phyloP scores from a whole-genome alignment of 1,139 yeast species.

The Arxiozyma bovina region DNA sequence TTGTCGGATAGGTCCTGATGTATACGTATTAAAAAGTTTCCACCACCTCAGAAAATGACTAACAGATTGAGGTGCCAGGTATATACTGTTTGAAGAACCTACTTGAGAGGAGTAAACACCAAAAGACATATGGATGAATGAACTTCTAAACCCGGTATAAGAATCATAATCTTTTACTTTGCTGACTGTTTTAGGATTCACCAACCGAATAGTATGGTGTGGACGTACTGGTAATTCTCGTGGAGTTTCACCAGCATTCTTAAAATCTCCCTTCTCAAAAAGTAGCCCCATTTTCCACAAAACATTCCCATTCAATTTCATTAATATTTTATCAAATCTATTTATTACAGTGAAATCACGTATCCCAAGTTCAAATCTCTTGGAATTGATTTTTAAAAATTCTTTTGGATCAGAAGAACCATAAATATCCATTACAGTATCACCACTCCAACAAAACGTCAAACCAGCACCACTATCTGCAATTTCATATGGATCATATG shows the following conservation, averaged over 20 bases:
- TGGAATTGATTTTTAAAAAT: constrained; percentile 54
- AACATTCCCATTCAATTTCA: constrained; percentile 46
- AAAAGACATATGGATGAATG: constrained; percentile 67
- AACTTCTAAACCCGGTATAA: constrained; percentile 62
- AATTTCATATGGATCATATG: constrained; percentile 62
- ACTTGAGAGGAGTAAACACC: constrained; percentile 44
- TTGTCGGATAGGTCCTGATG: constrained; percentile 65
- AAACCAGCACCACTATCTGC: constrained; percentile 68
- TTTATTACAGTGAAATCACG: constrained; percentile 27
- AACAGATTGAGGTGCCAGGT: constrained; percentile 61
- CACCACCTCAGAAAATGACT: constrained; percentile 75
- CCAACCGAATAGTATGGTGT: constrained; percentile 57
- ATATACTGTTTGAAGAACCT: constrained; percentile 50
- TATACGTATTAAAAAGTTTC: constrained; percentile 55
- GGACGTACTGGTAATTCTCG: constrained; percentile 41
- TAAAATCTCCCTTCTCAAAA: constrained; percentile 37
- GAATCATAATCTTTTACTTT: constrained; percentile 49
- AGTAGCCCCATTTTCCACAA: constrained; percentile 43
- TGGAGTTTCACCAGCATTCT: constrained; percentile 24
- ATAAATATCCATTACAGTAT: constrained; percentile 52
- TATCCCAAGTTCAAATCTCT: constrained; percentile 58
- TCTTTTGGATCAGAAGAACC: constrained; percentile 50
- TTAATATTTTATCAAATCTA: constrained; percentile 37
- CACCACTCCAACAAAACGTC: constrained; percentile 67
- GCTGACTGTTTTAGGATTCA: constrained; percentile 48